phyloP scores from a whole-genome alignment of 768 basidiomycete genomes.

The Lyophyllum decastes region DNA sequence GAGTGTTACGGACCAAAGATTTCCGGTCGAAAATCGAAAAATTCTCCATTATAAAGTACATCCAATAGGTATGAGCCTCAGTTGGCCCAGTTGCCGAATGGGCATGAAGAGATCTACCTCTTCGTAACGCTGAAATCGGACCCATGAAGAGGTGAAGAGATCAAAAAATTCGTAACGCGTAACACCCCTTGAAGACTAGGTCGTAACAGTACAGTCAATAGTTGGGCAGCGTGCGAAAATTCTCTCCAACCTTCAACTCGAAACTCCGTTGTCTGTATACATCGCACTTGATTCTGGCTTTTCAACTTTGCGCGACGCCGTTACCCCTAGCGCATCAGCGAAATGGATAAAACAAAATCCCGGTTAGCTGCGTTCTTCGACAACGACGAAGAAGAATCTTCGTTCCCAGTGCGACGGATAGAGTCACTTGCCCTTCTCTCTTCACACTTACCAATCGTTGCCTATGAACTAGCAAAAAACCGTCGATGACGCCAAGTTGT shows the following conservation, averaged over 20 bases:
- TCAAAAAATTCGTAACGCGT: too few species aligned
- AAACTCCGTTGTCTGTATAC: neutral
- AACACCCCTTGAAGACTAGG: too few species aligned
- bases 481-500: constrained; percentile 82
- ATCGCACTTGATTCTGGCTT: neutral
- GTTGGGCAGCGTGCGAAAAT: constrained; percentile 1
- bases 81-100: too few species aligned
- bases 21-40: too few species aligned
- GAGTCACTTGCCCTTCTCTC: constrained; percentile 56
- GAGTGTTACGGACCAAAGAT: too few species aligned
- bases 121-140: too few species aligned
- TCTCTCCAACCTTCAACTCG: neutral
- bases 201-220: too few species aligned
- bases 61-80: too few species aligned
- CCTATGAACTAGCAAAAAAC: constrained; percentile 73
- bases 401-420: constrained; percentile 92
- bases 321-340: neutral
- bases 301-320: neutral
- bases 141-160: too few species aligned
- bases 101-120: too few species aligned
- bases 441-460: constrained; percentile 63
- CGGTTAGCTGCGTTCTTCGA: constrained; percentile 84
- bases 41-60: too few species aligned
- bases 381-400: constrained; percentile 80
- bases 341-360: constrained; percentile 64